Percentiles rank a stretch among this genome's conserved stretches.
Conservation (phyloP, 2,329 filamentous ascomycete species). For the Arthrinium phaeospermum region DNA sequence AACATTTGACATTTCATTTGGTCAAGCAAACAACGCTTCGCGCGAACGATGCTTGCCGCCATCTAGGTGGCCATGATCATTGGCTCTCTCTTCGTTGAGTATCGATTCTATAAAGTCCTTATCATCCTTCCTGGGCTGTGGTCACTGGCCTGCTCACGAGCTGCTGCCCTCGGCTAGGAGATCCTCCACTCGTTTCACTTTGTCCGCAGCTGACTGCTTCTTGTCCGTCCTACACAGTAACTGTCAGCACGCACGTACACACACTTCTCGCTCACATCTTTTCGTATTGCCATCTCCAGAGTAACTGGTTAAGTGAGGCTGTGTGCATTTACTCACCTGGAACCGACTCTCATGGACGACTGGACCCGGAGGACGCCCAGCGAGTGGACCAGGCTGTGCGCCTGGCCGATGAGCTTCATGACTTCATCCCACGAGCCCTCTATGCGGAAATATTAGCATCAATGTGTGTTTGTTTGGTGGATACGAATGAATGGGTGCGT, state of each 20-base stretch:
- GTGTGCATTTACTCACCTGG: slow-evolving; percentile 60
- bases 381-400: slow-evolving; percentile 77
- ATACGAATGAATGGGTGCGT: slow-evolving; percentile 40
- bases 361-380: slow-evolving; percentile 84
- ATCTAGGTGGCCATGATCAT: neutral
- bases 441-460: slow-evolving; percentile 41
- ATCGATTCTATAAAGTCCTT: no score
- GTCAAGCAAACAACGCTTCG: neutral
- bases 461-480: neutral
- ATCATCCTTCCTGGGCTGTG: neutral
- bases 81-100: neutral
- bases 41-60: neutral
- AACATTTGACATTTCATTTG: neutral
- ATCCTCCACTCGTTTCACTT: slow-evolving; percentile 68
- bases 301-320: neutral
- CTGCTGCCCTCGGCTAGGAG: slow-evolving; percentile 46
- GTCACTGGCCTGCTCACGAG: neutral
- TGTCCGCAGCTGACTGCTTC: slow-evolving; percentile 79
- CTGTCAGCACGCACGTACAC: neutral
- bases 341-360: slow-evolving; percentile 85
- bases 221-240: slow-evolving; percentile 73
- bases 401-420: slow-evolving; percentile 84
- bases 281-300: neutral
- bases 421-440: slow-evolving; percentile 93
- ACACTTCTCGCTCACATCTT: neutral